Base-by-base conservation (phyloP, 345 rosid genomes). In the Diplotaxis tenuifolia region DNA sequence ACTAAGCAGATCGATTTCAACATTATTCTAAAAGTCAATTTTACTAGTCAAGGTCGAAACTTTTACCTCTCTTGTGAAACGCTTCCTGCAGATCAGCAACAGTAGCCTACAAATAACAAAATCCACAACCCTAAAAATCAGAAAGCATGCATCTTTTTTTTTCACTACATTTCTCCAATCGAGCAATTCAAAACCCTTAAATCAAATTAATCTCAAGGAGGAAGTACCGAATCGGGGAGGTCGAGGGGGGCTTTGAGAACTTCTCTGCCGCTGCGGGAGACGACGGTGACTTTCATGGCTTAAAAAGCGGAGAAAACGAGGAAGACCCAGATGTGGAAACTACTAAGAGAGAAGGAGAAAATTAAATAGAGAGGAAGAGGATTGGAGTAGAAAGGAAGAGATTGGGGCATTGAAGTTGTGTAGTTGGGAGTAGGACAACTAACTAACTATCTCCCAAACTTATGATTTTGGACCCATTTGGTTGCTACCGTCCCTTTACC, bases 31-130 rank as follows among this genome's bases (percentile, higher is more conserved):
- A 1, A 61, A 36, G 57, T 75, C 78, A 52, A 68, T 6, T 11
- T 11, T 6, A 22, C 6, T 23, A 38, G 56, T 70, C 55, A 75
- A 75, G 47, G 32, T 31, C 0, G 55, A 52, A 38, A 82, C 86
- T 78, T 9, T 36, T 78, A 90, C 99, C 88, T 85, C 91, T 72
- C 79, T 83, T 83, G 58, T 92, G 84, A 82, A 95, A 90, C 59
- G 92, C 94, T 71, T 90, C 92, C 82, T 92, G 97, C 83, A 92
- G 85, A 85, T 92, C 96, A 81, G 87, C 86, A 67, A 95, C 97
- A 4, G 90, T 92, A 42, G 97, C 98, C 99, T 95, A 75, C 72
- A 70, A 60, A 69, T 36, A 68, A 62, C 27, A 36, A 79, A 19
- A 62, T 6, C 56, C 9, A 27, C 31, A 54, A 57, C 45, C 53